Evolutionary conservation across 495 filamentous ascomycete genomes (phyloP), one percentile per base, ranked within the genome.

Genomic region (Tuber indicum): DNA sequence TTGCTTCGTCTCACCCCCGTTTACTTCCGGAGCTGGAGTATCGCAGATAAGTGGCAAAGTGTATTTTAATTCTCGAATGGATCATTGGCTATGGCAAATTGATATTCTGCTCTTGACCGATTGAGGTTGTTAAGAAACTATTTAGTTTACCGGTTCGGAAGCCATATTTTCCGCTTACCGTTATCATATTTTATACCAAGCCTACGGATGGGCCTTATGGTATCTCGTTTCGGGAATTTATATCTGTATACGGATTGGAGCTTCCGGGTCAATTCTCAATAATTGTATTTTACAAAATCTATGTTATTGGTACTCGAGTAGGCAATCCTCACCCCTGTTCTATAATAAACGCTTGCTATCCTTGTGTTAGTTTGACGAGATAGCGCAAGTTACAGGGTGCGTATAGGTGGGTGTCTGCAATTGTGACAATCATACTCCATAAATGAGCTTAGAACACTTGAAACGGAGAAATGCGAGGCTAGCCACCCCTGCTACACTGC

Each of bases 1-100:
- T 23, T 87, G 87, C 45, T 17, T 71, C 32, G n/a, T 69, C 26
- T 74, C 17, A 16, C 4, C 36, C 21, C 84, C 85, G 72, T 77
- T 79, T 72, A n/a, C 62, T 26, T 74, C 42, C 43, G 10, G 26
- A 66, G 58, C 58, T 32, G 58, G 58, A 66, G 58, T 66, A 66
- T 19, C 26, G 26, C 58, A 66, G 26, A 66, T 66, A 66, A 36
- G 58, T 66, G 58, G 58, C 58, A 66, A 66, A 32, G 58, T 66
- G 58, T 66, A 66, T 36, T 66, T 66, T 66, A 66, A 66, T 66
- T 36, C 58, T 17, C 32, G 58, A 66, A 66, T 36, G 58, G 58
- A 36, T 36, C 58, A 66, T 36, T 26, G 58, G 16, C 58, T 16
- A 36, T 36, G 58, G 14, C 26, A 66, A 66, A 14, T 66, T 66